These are phyloP conservation scores for Phytophthora sp. DNA, from an alignment of 352 stramenopile genomes.

Conservation along the genomic window DNA sequence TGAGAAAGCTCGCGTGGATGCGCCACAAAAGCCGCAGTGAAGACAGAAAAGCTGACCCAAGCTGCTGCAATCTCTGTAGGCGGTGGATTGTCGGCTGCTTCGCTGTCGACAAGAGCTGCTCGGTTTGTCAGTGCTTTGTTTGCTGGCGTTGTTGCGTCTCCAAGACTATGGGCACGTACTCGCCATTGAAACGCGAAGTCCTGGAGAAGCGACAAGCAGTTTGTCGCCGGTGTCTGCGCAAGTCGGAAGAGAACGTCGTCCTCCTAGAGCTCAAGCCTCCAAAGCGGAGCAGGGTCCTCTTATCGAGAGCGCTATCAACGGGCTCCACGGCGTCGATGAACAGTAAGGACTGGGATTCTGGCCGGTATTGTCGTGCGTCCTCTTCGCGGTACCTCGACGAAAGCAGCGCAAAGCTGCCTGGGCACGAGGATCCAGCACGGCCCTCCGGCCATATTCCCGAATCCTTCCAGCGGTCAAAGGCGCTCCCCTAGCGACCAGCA, in stretches of 20 bases:
- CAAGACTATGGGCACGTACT: slow-evolving; percentile 22
- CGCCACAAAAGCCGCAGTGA: slow-evolving; percentile 1
- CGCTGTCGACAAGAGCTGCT: slow-evolving; percentile 22
- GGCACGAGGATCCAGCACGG: too few species aligned
- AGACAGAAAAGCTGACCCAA: neutral
- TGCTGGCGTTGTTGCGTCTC: slow-evolving; percentile 20
- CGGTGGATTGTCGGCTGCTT: slow-evolving; percentile 14
- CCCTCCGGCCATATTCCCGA: neutral
- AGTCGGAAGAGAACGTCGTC: slow-evolving; percentile 16
- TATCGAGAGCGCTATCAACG: slow-evolving; percentile 6
- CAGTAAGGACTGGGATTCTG: slow-evolving; percentile 10
- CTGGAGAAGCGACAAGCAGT: slow-evolving; percentile 18
- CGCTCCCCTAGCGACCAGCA: too few species aligned
- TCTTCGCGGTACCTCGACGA: slow-evolving; percentile 3
- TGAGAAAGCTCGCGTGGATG: slow-evolving; percentile 26
- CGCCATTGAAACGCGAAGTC: slow-evolving; percentile 12
- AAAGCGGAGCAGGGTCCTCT: neutral
- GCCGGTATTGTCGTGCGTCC: slow-evolving; percentile 4
- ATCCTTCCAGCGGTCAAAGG: too few species aligned
- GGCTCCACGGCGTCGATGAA: slow-evolving; percentile 11
- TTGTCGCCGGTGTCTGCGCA: slow-evolving; percentile 30
- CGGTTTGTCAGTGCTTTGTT: slow-evolving; percentile 25
- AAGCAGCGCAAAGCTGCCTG: neutral
- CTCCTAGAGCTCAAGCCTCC: neutral
- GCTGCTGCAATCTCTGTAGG: slow-evolving; percentile 30